These are phyloP conservation scores for Claviceps capensis DNA, from an alignment of 2,329 filamentous ascomycete species.

Conservation along the genomic window DNA sequence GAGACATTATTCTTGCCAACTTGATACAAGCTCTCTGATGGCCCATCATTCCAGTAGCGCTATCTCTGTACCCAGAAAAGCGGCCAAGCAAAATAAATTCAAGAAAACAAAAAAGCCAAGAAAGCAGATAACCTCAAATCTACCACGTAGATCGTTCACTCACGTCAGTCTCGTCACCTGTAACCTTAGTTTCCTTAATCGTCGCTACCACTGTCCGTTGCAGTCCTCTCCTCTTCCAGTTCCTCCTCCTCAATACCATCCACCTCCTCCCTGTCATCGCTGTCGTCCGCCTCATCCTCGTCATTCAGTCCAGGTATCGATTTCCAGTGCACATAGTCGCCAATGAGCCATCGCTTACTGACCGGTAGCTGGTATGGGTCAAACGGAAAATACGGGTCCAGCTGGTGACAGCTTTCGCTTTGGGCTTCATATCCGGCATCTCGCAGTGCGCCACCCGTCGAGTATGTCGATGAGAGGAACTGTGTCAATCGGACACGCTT, in stretches of 20 bases:
- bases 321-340: constrained; percentile 72
- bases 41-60: not conserved
- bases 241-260: constrained; percentile 30
- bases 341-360: constrained; percentile 78
- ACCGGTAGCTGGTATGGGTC: constrained; percentile 86
- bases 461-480: constrained; percentile 44
- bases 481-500: constrained; percentile 74
- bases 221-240: constrained; percentile 36
- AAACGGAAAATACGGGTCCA: constrained; percentile 94
- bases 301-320: constrained; percentile 56
- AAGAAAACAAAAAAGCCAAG: not conserved
- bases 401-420: constrained; percentile 67
- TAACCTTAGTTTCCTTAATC: constrained; percentile 20
- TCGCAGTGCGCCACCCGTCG: constrained; percentile 39
- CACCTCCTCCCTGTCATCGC: constrained; percentile 36
- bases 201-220: constrained; percentile 33
- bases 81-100: not conserved
- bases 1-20: not conserved
- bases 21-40: too few relatives aligned
- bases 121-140: constrained; percentile 1
- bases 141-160: not conserved
- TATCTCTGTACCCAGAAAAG: not conserved
- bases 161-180: not conserved
- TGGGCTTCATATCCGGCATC: constrained; percentile 34
- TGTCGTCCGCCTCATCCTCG: constrained; percentile 40